Evolutionary conservation across 352 stramenopile genomes (phyloP), one percentile per base, ranked within the genome.

Genomic region (Phytopythium cucurbitacearum): DNA sequence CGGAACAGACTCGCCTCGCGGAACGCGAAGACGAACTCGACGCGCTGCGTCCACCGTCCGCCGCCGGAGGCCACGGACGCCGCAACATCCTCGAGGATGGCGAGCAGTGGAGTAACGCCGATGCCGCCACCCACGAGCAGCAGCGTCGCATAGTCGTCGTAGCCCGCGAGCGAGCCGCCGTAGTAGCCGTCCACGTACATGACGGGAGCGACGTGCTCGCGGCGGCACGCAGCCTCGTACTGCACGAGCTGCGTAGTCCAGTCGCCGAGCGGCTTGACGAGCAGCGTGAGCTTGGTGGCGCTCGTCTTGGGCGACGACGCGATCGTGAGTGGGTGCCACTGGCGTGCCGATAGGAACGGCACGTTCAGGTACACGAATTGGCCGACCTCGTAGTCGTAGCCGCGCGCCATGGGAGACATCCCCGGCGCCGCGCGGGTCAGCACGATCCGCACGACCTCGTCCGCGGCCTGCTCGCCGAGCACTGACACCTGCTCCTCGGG

Each of bases 101-200:
- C 63, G 32, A 81, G 41, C 32, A 82, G 49, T 4, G 73, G 71
- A 1, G 73, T 80, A 15, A 73, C 67, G 9, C 71, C 73, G 35
- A 85, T 78, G 7, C 73, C 71, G 39, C 71, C 71, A 0, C 60
- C 62, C n/a, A 82, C 58, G 16, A 84, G 58, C n/a, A 65, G 70
- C 8, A 85, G 56, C 28, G 65, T 77, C 36, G 62, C 41, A 44
- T 82, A 82, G 34, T 81, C 63, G 40, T 78, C 57, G 36, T 78
- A 80, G 48, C 73, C 40, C 44, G 76, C 67, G 4, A 79, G 47
- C 16, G 72, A 82, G 7, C 65, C 60, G 5, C 66, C 69, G 48
- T 85, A 85, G 51, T 76, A 81, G 5, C 67, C 75, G 42, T 85
- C 75, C 65, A 85, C 68, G 59, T 76, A 83, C 44, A 85, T 60